Evolutionary conservation across 1,139 yeast species (phyloP), one percentile per base, ranked within the genome.

Genomic region (Kurtzmaniella quercitrusa): DNA sequence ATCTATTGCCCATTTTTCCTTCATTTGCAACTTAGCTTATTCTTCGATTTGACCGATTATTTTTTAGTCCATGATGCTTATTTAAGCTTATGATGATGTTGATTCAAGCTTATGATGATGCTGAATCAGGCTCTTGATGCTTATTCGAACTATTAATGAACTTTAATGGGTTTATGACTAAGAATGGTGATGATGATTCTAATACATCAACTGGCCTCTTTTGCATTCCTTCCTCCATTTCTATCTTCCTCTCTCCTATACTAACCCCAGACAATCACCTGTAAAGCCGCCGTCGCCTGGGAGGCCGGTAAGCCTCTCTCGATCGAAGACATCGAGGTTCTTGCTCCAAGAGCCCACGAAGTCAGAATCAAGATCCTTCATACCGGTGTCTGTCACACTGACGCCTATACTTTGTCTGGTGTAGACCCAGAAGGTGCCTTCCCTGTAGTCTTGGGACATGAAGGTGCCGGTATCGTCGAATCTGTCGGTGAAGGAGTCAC

Each of bases 381-480:
- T 71, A 87, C 97, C 36, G 98, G 98, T 62, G 96, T 93, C 40
- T 93, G 99, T 66, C 98, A 93, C 73, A 93, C 99, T 39, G 99
- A 93, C 63, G 98, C 97, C 38, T 94, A 85, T 75, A 91, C 98
- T 11, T 76, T 93, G 54, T 84, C 95, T 44, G 99, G 98, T 46
- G 78, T 74, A 47, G 98, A 93, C 66, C 95, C 98, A 46, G 98
- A 94, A 71, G 98, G 98, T 56, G 88, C 86, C 18, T 91, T 90
- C 79, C 98, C 98, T 29, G 85, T 79, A 39, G 70, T 93, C 49
- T 78, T 93, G 59, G 98, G 98, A 49, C 98, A 93, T 65, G 98
- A 91, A 68, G 97, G 97, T 68, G 95, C 97, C 37, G 98, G 98
- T 61, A 74, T 89, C 50, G 97, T 91, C 39, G 97, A 89, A 71